These are phyloP conservation scores for Rhizopus microsporus DNA, from an alignment of 371 early-diverging fungal genomes.

Conservation along the genomic window DNA sequence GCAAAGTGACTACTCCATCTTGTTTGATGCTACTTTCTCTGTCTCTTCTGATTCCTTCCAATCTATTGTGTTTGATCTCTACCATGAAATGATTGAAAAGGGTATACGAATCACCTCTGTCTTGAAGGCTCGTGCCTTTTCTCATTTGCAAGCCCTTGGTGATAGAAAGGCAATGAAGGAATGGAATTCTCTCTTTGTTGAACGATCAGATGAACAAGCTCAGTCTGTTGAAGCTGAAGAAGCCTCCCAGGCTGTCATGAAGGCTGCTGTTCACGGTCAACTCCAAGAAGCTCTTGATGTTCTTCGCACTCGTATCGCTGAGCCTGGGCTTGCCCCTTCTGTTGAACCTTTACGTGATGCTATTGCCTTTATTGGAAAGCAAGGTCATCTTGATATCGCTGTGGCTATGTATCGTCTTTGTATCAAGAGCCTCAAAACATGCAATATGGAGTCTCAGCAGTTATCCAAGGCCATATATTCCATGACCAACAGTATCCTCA, in stretches of 20 bases:
- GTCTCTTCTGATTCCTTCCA: slow-evolving; percentile 14
- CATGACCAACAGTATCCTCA: slow-evolving; percentile 56
- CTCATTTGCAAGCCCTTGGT: slow-evolving; percentile 15
- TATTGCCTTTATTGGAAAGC: slow-evolving; percentile 46
- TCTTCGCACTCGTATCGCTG: slow-evolving; percentile 20
- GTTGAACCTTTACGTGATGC: slow-evolving; percentile 47
- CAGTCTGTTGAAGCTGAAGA: slow-evolving; percentile 13
- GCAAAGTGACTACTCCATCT: slow-evolving; percentile 19
- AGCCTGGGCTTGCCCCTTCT: slow-evolving; percentile 18
- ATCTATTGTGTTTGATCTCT: slow-evolving; percentile 16
- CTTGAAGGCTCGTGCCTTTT: slow-evolving; percentile 15
- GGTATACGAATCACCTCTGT: slow-evolving; percentile 3
- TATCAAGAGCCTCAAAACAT: slow-evolving; percentile 27
- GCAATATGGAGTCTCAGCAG: slow-evolving; percentile 20
- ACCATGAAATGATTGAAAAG: slow-evolving; percentile 17
- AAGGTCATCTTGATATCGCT: slow-evolving; percentile 41
- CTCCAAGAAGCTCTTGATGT: slow-evolving; percentile 23
- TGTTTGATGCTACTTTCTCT: slow-evolving; percentile 24
- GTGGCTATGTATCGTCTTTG: slow-evolving; percentile 30
- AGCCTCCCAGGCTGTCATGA: slow-evolving; percentile 23
- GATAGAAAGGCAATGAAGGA: slow-evolving; percentile 19
- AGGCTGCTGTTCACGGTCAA: slow-evolving; percentile 26
- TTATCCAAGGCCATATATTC: slow-evolving; percentile 32
- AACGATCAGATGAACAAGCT: slow-evolving; percentile 7
- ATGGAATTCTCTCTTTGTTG: slow-evolving; percentile 27